Conservation (phyloP, 306 rosid species). For the Mucuna pruriens region DNA sequence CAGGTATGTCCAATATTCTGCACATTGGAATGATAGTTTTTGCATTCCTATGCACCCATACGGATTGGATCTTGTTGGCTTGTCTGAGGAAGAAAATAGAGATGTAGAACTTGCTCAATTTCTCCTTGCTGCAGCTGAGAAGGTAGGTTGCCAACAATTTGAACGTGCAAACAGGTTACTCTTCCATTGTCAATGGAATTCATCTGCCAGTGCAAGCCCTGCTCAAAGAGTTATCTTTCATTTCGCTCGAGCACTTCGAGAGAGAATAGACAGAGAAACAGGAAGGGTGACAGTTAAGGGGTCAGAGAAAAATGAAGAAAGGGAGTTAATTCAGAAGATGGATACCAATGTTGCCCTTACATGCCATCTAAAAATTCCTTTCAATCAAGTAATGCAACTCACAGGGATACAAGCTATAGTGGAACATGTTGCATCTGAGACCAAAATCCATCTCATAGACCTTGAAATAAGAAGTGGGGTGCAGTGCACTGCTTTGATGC, state of each 20-base stretch:
- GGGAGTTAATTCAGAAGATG: constrained; percentile 7
- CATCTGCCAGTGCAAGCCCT: constrained; percentile 47
- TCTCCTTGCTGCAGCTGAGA: constrained; percentile 77
- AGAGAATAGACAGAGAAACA: constrained; percentile 59
- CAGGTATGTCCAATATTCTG: constrained; percentile 56
- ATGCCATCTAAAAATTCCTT: constrained; percentile 59
- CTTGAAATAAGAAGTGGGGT: constrained; percentile 59
- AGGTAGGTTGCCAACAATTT: constrained; percentile 60
- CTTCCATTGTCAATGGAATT: constrained; percentile 52
- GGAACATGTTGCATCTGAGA: constrained; percentile 55
- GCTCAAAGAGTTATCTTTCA: constrained; percentile 59
- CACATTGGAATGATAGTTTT: constrained; percentile 49
- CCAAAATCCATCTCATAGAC: constrained; percentile 70
- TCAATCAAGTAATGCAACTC: constrained; percentile 57
- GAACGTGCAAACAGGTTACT: constrained; percentile 70
- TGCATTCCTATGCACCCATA: constrained; percentile 58
- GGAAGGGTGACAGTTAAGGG: constrained; percentile 39
- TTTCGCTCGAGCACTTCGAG: constrained; percentile 64
- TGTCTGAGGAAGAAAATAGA: constrained; percentile 59
- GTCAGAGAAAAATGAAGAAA: constrained; percentile 9
- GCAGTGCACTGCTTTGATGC: constrained; percentile 66
- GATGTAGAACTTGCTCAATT: constrained; percentile 77
- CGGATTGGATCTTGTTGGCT: constrained; percentile 50
- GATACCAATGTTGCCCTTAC: constrained; percentile 20
- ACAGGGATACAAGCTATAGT: constrained; percentile 61